These are phyloP conservation scores for Diaporthe sp. DNA, from an alignment of 2,329 filamentous ascomycete species.

Conservation along the genomic window DNA sequence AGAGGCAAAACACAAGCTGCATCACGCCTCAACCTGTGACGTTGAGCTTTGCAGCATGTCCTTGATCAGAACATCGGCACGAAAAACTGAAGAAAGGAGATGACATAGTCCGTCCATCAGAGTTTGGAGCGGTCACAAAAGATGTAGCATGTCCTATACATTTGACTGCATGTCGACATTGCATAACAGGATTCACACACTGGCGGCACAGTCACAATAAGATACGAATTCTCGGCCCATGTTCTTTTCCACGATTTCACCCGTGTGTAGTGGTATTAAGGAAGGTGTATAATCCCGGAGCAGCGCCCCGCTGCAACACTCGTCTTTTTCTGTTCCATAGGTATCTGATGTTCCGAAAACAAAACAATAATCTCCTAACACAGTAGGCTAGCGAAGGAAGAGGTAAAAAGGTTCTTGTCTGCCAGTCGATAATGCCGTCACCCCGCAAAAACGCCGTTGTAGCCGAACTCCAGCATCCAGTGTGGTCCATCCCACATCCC, in stretches of 20 bases:
- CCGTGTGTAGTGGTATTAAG: conserved; percentile 9
- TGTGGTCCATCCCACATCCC: conserved; percentile 31
- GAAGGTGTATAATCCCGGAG: conserved; percentile 28
- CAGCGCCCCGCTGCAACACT: conserved; percentile 26
- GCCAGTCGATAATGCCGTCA: conserved; percentile 35
- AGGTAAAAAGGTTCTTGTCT: conserved; percentile 32
- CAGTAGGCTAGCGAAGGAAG: conserved; percentile 37
- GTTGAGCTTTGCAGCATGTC: too few species aligned
- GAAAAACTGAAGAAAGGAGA: background rate
- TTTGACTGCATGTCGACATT: background rate
- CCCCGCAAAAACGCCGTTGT: conserved; percentile 37
- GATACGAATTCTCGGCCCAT: background rate
- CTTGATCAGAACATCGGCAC: background rate
- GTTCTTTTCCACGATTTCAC: background rate
- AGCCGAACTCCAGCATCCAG: conserved; percentile 35
- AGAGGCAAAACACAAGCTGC: background rate
- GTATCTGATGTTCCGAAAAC: conserved; percentile 40
- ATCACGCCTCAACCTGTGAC: too few species aligned
- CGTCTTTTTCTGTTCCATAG: conserved; percentile 39
- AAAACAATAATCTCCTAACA: conserved; percentile 37
- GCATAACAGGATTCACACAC: background rate
- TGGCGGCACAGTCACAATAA: background rate
- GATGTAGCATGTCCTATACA: background rate
- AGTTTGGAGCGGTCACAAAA: background rate
- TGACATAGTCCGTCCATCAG: background rate